These are phyloP conservation scores for Oryza nivara DNA, from an alignment of 176 grass and related monocot genomes.

Conservation along the genomic window DNA sequence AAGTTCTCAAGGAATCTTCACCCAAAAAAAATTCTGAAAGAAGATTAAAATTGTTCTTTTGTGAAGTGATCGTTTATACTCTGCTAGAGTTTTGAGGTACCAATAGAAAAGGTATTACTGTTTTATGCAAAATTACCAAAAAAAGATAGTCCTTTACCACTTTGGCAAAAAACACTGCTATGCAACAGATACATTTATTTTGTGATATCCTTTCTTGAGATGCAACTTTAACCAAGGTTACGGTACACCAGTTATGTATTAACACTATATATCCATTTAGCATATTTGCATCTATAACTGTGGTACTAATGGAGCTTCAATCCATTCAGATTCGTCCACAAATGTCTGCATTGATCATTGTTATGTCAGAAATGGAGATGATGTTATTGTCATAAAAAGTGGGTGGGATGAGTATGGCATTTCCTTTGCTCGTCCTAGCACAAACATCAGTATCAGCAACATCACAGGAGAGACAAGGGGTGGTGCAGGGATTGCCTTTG, in stretches of 20 bases:
- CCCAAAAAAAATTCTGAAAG: background rate
- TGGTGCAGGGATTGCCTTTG: conserved; percentile 85
- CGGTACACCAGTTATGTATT: background rate
- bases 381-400: conserved; percentile 88
- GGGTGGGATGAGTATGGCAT: conserved; percentile 98
- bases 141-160: background rate
- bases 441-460: conserved; percentile 82
- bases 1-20: background rate
- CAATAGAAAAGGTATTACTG: background rate
- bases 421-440: conserved; percentile 75
- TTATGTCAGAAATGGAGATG: conserved; percentile 78
- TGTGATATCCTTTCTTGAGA: background rate
- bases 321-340: conserved; percentile 59
- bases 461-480: conserved; percentile 63
- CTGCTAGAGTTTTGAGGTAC: background rate
- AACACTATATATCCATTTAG: background rate
- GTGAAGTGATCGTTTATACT: background rate
- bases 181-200: no score
- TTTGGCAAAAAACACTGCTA: background rate
- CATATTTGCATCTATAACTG: background rate
- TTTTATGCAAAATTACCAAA: background rate
- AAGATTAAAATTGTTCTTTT: background rate
- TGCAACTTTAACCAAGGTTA: background rate
- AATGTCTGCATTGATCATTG: conserved; percentile 95
- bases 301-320: conserved; percentile 33